Percentiles rank a stretch among this genome's conserved stretches.
Conservation (phyloP, 2,329 filamentous ascomycete genomes). For the Domatiomyces catenatus region DNA sequence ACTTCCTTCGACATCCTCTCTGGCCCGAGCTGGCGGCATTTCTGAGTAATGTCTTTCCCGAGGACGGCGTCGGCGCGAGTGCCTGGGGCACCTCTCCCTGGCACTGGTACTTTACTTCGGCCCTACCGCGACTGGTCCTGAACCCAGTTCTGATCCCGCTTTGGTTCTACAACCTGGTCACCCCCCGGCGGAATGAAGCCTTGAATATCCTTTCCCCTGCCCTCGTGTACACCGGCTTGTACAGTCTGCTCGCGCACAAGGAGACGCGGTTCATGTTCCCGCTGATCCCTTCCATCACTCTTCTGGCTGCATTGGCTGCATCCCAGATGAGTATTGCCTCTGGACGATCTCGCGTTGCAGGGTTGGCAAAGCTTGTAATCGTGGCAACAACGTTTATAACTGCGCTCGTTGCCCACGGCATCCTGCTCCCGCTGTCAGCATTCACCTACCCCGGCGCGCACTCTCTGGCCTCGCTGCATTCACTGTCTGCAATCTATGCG, state of each 20-base stretch:
- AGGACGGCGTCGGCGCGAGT: constrained; percentile 46
- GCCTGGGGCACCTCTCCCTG: constrained; percentile 79
- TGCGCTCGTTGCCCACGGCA: constrained; percentile 44
- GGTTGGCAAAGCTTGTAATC: constrained; percentile 40
- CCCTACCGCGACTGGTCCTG: constrained; percentile 66
- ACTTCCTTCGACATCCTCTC: constrained; percentile 73
- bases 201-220: constrained; percentile 48
- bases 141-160: constrained; percentile 48
- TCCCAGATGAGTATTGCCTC: constrained; percentile 52
- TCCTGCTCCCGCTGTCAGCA: constrained; percentile 67
- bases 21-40: constrained; percentile 90
- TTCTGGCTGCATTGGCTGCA: constrained; percentile 58
- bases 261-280: constrained; percentile 94
- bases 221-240: constrained; percentile 58
- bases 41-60: constrained; percentile 76
- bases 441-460: constrained; percentile 89
- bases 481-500: constrained; percentile 9
- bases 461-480: constrained; percentile 42
- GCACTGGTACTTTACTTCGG: constrained; percentile 71
- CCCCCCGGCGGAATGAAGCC: constrained; percentile 2
- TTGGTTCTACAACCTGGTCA: not conserved
- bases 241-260: constrained; percentile 85
- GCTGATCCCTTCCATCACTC: constrained; percentile 63
- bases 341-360: constrained; percentile 44
- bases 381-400: constrained; percentile 45